Conservation (phyloP, 768 basidiomycete genomes). For the Porpolomopsis calyptriformis region DNA sequence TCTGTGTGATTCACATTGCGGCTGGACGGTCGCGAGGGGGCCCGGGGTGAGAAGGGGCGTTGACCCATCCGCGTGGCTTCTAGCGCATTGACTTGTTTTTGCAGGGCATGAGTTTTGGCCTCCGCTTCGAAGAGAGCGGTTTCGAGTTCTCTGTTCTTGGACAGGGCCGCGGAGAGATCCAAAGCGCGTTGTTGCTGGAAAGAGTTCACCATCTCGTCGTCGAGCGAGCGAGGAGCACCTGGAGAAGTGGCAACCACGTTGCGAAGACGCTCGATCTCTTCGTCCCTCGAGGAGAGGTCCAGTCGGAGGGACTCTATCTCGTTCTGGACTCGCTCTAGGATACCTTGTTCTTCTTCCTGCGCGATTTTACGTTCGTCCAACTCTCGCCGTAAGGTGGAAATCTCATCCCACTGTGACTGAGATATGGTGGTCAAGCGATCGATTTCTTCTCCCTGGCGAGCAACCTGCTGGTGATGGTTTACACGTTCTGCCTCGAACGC, state of each 20-base stretch:
- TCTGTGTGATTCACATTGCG: conserved; percentile 26
- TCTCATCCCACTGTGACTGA: conserved; percentile 42
- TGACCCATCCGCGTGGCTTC: conserved; percentile 42
- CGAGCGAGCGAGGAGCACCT: conserved; percentile 43
- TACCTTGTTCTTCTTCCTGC: conserved; percentile 50
- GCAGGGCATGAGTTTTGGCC: conserved; percentile 51
- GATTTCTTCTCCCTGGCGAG: conserved; percentile 46
- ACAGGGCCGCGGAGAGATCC: conserved; percentile 71
- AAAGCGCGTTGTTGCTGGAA: conserved; percentile 67
- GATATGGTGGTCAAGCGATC: conserved; percentile 38
- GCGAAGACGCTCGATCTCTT: conserved; percentile 53
- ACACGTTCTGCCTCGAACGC: conserved; percentile 59
- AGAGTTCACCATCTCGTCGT: conserved; percentile 64
- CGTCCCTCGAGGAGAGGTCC: conserved; percentile 51
- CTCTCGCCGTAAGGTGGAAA: conserved; percentile 41
- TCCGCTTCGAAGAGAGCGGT: conserved; percentile 64
- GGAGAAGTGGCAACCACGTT: conserved; percentile 31
- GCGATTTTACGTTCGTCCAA: conserved; percentile 34
- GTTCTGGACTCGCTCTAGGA: conserved; percentile 51
- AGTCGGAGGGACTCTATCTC: conserved; percentile 63
- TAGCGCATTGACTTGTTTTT: conserved; percentile 53
- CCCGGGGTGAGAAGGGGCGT: conserved; percentile 37
- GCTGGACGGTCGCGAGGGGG: conserved; percentile 38
- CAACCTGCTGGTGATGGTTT: conserved; percentile 44
- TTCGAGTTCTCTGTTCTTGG: conserved; percentile 70